phyloP scores from a whole-genome alignment of 352 stramenopile genomes.

The Nothophytophthora sp. region DNA sequence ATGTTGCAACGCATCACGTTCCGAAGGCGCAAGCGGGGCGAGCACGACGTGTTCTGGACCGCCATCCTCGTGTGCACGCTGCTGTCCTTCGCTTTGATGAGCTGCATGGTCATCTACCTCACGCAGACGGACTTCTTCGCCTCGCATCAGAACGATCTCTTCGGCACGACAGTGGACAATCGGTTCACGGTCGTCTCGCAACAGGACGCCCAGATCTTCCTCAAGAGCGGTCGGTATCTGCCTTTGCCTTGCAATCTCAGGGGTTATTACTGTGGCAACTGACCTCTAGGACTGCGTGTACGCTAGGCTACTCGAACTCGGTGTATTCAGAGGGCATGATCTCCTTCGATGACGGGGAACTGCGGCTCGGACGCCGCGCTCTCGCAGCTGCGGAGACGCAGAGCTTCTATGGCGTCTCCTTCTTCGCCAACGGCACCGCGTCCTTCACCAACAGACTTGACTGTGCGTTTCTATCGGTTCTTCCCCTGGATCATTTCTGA shows the following conservation, averaged over 20 bases:
- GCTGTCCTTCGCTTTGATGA: constrained; percentile 68
- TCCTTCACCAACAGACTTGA: constrained; percentile 67
- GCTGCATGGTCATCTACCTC: constrained; percentile 64
- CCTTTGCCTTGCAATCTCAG: no score
- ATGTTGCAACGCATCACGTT: constrained; percentile 65
- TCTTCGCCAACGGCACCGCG: constrained; percentile 68
- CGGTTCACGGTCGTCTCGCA: constrained; percentile 79
- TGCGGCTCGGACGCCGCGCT: constrained; percentile 61
- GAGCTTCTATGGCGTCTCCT: constrained; percentile 68
- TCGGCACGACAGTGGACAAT: constrained; percentile 81
- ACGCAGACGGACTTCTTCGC: constrained; percentile 84
- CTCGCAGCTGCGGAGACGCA: constrained; percentile 50
- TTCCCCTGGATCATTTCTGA: neutral
- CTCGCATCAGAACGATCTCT: constrained; percentile 78
- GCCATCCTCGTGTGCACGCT: constrained; percentile 66
- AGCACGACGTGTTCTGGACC: constrained; percentile 75
- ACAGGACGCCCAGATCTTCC: constrained; percentile 72
- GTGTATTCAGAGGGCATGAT: constrained; percentile 73
- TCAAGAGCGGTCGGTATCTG: constrained; percentile 85
- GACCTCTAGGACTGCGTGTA: no score
- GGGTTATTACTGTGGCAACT: neutral
- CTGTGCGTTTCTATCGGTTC: constrained; percentile 27
- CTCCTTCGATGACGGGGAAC: constrained; percentile 57
- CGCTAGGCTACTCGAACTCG: constrained; percentile 78
- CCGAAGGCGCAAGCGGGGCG: constrained; percentile 46